Base-by-base conservation (phyloP, 495 filamentous ascomycete species). In the Neohortaea acidophila region DNA sequence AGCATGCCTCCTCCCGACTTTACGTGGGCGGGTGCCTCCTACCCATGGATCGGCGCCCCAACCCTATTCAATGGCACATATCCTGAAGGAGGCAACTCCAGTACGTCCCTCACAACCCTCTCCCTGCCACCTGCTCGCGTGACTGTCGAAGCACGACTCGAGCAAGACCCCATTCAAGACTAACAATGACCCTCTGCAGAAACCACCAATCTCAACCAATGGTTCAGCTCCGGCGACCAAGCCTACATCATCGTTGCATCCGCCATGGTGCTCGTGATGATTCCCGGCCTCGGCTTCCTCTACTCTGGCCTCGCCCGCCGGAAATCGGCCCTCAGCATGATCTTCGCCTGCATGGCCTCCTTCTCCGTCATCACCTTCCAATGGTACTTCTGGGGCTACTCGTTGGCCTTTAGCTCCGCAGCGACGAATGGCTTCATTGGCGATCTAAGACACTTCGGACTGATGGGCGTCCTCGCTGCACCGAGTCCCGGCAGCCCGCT, bases 201-300 rank as follows among this genome's bases (percentile, higher is more conserved):
- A 43, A 60, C 53, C 52, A 77, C 82, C 52, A 85, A 84, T 60
- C 52, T 91, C 48, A 94, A 93, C 65, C 84, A 86, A 77, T 86
- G 84, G 84, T 80, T 63, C 51, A 56, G 71, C 41, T 59, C 75
- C 9, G 79, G 79, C 39, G 79, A 84, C 50, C 67, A 73, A 59
- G 81, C 83, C 57, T 97, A 84, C 64, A 94, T 97, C 59, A 72
- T 97, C 52, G 64, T 96, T 26, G 68, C 83, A 32, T 77, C 87
- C 38, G 86, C 81, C 51, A 94, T 97, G 89, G 89, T 97, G 36
- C 59, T 97, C 62, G 60, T 92, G 61, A 94, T 94, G 85, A 64
- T 80, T 32, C 75, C 75, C 14, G 79, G 76, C 48, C 73, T 82
- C 26, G 75, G 73, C 24, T 81, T 81, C 57, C 63, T 79, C 11